A percentile compares a stretch with the other conserved stretches of the same genome.
Conservation (phyloP, 305 asterid species). For the Fraxinus floribunda region DNA sequence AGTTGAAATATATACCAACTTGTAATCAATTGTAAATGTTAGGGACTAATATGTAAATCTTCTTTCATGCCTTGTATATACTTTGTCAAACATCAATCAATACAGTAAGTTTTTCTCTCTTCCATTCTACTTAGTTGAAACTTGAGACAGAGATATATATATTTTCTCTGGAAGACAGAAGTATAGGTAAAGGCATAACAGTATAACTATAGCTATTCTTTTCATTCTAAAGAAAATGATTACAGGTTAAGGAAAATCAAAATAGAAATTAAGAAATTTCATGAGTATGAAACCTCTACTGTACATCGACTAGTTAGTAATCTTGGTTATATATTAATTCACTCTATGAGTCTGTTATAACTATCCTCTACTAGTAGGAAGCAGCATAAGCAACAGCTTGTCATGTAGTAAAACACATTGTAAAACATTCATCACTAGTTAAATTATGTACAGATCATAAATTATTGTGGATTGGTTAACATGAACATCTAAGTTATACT, state of each 20-base stretch:
- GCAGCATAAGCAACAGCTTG: conserved; percentile 14
- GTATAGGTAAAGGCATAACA: not conserved
- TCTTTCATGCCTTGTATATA: no score
- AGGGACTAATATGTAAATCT: no score
- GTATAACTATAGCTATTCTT: not conserved
- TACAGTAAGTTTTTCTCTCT: no score
- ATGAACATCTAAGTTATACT: not conserved
- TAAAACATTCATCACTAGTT: not conserved
- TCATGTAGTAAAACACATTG: not conserved
- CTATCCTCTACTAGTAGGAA: conserved; percentile 2
- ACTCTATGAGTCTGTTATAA: not conserved
- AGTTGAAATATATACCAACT: no score
- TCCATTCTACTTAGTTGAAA: not conserved
- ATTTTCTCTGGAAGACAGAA: not conserved
- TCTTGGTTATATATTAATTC: not conserved
- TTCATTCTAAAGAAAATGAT: not conserved
- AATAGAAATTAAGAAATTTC: not conserved
- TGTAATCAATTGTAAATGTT: no score
- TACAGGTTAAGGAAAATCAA: not conserved
- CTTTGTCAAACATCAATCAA: no score
- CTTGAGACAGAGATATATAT: not conserved
- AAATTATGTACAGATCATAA: not conserved
- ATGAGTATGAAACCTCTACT: not conserved
- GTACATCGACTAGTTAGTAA: not conserved
- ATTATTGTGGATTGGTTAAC: not conserved